Base-by-base conservation (phyloP, 495 filamentous ascomycete genomes). In the Geopyxis carbonaria region DNA sequence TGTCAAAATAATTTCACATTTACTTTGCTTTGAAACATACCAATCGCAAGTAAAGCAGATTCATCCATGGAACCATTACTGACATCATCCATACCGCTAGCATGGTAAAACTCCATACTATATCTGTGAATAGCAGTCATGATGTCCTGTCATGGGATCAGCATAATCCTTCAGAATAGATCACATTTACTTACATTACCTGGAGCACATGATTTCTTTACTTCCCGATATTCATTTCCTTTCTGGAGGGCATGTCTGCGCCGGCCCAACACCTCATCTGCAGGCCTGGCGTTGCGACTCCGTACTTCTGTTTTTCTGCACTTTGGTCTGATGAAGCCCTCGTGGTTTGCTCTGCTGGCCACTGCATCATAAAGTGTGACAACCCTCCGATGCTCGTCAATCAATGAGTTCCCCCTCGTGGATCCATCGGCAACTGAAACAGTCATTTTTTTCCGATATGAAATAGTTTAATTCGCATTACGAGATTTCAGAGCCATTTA, bases 291-390 rank as follows among this genome's bases (percentile, higher is more conserved):
- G 2, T 19, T 29, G 24, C 36, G 38, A 5, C 40, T 42, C 2
- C 50, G 50, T 1, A 24, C 23, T 16, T 32, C 30, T 14, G 27
- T 28, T 31, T 47, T 47, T 33, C 18, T 33, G 33, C 5, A 36
- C 14, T 38, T 24, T 24, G 51, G 25, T 22, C 31, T 36, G 23
- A 16, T 35, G 22, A 53, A 53, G n/a, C 50, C 48, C 15, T 38
- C 48, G 22, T 48, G 48, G 38, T 47, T 42, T 15, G 47, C 44
- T 6, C 50, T 48, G 29, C 29, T 41, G 28, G 50, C 49, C 10
- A 53, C 49, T 8, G 45, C 48, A 20, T 53, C 50, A 40, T 53
- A 53, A 18, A 53, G 40, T 0, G 48, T 47, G n/a, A n/a, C n/a
- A n/a, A n/a, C n/a, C n/a, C n/a, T n/a, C n/a, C n/a, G n/a, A n/a